A percentile compares a stretch with the other conserved stretches of the same genome.
Conservation (phyloP, 139 green algal genomes). For the Chlamydomonas asymmetrica region DNA sequence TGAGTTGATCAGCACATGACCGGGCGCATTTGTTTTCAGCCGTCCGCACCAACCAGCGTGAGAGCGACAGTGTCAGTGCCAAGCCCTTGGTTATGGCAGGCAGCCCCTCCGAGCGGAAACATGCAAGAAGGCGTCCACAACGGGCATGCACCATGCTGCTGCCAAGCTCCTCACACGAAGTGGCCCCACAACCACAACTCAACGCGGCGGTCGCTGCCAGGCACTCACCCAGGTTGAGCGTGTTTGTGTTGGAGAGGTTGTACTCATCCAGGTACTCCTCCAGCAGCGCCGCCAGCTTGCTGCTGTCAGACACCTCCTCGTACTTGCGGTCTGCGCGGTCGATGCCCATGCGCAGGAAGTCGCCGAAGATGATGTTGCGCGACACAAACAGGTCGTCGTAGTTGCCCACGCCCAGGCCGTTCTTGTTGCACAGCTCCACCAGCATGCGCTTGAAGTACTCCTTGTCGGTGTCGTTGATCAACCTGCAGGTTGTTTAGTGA, state of each 20-base stretch:
- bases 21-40: too few relatives aligned
- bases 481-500: slow-evolving; percentile 20
- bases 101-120: too few relatives aligned
- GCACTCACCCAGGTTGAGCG: slow-evolving; percentile 67
- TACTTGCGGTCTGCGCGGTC: slow-evolving; percentile 59
- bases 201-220: not conserved
- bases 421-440: slow-evolving; percentile 50
- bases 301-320: slow-evolving; percentile 41
- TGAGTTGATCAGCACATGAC: too few relatives aligned
- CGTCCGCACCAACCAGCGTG: too few relatives aligned
- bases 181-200: not conserved
- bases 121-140: not conserved
- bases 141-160: not conserved
- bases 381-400: slow-evolving; percentile 57
- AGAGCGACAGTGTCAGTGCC: too few relatives aligned
- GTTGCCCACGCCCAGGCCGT: slow-evolving; percentile 32
- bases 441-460: slow-evolving; percentile 66
- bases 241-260: slow-evolving; percentile 65
- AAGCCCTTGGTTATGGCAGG: too few relatives aligned
- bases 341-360: slow-evolving; percentile 64
- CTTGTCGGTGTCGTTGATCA: slow-evolving; percentile 79
- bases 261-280: slow-evolving; percentile 80
- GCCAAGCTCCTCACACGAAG: not conserved
- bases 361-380: slow-evolving; percentile 64
- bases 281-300: slow-evolving; percentile 52